Evolutionary conservation across 1,284 basidiomycete genomes (phyloP).

Genomic region (Malassezia globosa): DNA sequence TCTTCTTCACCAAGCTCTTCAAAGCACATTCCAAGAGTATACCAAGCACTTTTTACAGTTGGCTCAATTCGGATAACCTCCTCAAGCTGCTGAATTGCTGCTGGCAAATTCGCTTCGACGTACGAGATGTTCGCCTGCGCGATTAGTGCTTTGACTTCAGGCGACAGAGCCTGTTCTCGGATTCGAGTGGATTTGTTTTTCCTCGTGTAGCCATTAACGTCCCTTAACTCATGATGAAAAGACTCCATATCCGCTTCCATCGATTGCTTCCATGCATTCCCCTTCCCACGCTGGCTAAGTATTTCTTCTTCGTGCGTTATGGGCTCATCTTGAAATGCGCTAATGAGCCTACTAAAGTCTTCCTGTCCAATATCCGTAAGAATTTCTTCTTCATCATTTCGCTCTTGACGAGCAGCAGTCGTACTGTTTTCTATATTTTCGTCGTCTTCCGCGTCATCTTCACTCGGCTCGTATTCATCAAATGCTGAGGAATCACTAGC

Average conservation of each 20-base stretch:
- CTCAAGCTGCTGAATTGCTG: conserved; percentile 68
- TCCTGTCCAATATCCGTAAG: conserved; percentile 28
- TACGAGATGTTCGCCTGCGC: conserved; percentile 80
- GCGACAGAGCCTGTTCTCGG: conserved; percentile 53
- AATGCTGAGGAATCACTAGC: conserved; percentile 3
- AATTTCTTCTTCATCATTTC: too few relatives aligned
- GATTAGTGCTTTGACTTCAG: conserved; percentile 68
- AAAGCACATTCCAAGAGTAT: conserved; percentile 59
- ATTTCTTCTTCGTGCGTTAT: too few relatives aligned
- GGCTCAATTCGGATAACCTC: conserved; percentile 91
- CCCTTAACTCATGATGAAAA: conserved; percentile 37
- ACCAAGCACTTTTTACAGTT: conserved; percentile 70
- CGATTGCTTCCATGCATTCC: conserved; percentile 26
- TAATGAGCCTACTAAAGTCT: conserved; percentile 25
- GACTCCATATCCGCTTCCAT: conserved; percentile 35
- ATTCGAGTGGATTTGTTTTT: conserved; percentile 19
- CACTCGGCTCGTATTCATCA: conserved; percentile 24
- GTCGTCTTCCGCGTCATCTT: conserved; percentile 19
- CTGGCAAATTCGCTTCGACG: conserved; percentile 59
- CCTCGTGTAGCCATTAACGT: conserved; percentile 26
- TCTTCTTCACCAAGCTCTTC: conserved; percentile 27
- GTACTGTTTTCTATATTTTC: conserved; percentile 5
- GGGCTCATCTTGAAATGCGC: conserved; percentile 27
- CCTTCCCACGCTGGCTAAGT: neutral
- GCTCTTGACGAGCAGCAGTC: neutral